Evolutionary conservation across 495 filamentous ascomycete species (phyloP), one percentile per base, ranked within the genome.

Genomic region (Staphylotrichum longicolle): DNA sequence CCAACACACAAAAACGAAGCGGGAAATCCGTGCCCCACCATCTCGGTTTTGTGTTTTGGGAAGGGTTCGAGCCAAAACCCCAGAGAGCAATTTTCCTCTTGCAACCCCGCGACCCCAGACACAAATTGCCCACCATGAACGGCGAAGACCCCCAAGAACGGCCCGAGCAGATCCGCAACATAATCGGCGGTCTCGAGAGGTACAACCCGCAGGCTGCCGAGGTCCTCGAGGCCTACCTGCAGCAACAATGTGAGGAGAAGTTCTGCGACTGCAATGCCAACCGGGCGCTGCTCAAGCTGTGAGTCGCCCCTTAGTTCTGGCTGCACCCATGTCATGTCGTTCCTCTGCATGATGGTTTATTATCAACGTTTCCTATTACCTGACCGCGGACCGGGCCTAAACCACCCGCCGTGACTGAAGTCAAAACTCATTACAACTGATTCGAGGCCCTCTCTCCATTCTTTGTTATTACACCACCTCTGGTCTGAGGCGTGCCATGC

Each of bases 311-410:
- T 40, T 4, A 44, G 11, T 33, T 33, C 59, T 45, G 63, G 62
- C 52, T 61, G 40, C 62, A 39, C 14, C 15, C 32, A 1, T 52
- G 42, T 52, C 32, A 1, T 52, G 42, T 52, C 27, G 41, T 35
- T 50, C 11, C 65, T 72, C 68, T 47, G 4, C 41, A 79, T 85
- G 89, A 96, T 90, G 90, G 88, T 82, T 71, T 75, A 83, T 62
- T 45, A 70, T 83, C 70, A 86, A 94, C 91, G 93, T 97, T 96
- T 96, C 91, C 91, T 96, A 97, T 96, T 96, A 96, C 85, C 91
- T 89, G 91, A 96, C 70, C 68, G 47, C 66, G 51, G 71, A 77
- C 74, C 75, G 56, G 72, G 78, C 74, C 75, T 72, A 81, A 82
- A 77, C 74, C 67, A 70, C 74, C 67, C 66, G 54, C 60, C 46